Conservation (phyloP, 306 rosid genomes). For the Prunus campanulata region DNA sequence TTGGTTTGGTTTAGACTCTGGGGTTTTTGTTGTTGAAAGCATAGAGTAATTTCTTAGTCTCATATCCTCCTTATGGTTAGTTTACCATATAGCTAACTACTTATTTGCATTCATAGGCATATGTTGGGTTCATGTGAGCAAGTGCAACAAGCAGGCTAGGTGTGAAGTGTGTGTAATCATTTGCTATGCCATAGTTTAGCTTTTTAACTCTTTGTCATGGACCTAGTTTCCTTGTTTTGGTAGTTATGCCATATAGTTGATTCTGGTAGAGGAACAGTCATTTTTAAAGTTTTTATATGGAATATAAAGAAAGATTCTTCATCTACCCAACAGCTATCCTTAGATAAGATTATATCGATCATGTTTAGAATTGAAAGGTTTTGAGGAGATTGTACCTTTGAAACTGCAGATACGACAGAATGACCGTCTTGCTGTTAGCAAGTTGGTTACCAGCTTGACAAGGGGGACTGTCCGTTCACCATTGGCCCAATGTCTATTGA, state of each 20-base stretch:
- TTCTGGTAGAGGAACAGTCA: background rate
- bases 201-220: background rate
- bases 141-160: background rate
- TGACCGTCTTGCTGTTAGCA: conserved; percentile 96
- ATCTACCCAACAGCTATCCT: background rate
- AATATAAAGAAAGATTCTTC: background rate
- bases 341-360: background rate
- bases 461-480: conserved; percentile 96
- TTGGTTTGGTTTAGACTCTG: conserved; percentile 19
- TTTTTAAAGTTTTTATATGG: background rate
- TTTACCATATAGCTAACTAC: background rate
- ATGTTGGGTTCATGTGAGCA: background rate
- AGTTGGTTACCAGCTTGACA: conserved; percentile 96
- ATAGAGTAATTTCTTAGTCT: conserved; percentile 2
- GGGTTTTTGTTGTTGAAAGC: background rate
- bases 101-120: background rate
- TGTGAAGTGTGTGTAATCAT: background rate
- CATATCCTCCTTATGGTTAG: background rate
- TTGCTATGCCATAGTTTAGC: background rate
- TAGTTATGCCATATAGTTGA: background rate
- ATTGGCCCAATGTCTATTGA: conserved; percentile 93
- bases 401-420: conserved; percentile 89
- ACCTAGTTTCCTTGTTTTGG: background rate
- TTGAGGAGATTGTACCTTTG: conserved; percentile 12
- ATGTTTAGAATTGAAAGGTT: conserved; percentile 14